Percentiles rank a stretch among this genome's conserved stretches.
phyloP scores from a whole-genome alignment of 768 basidiomycete species.

The Serendipita indica region DNA sequence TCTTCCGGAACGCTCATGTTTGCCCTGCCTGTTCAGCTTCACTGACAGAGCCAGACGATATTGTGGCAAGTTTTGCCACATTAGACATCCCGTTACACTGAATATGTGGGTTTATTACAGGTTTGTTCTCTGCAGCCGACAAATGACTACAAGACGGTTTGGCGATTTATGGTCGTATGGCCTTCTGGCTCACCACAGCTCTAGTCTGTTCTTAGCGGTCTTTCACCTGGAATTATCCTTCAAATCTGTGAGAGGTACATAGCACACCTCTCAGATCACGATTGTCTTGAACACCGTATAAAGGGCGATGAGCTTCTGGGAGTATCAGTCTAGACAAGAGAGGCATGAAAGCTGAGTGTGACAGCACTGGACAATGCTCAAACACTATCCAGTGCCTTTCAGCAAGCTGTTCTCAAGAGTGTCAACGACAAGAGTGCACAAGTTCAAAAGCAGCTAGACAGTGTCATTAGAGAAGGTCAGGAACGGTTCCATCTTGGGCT shows the following conservation, averaged over 20 bases:
- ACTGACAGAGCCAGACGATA: neutral
- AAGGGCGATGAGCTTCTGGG: slow-evolving; percentile 81
- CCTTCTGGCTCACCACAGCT: neutral
- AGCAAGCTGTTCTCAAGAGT: slow-evolving; percentile 68
- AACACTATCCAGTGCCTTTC: slow-evolving; percentile 45
- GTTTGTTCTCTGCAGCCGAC: slow-evolving; percentile 72
- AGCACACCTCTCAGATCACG: neutral
- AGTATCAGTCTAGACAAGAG: slow-evolving; percentile 80
- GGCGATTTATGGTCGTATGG: slow-evolving; percentile 12
- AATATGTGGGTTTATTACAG: slow-evolving; percentile 24
- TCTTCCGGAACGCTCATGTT: slow-evolving; percentile 60
- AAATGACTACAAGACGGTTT: slow-evolving; percentile 82
- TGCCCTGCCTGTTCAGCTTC: slow-evolving; percentile 46
- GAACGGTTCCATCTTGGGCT: neutral
- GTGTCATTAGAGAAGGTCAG: slow-evolving; percentile 69
- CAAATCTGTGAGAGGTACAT: slow-evolving; percentile 66
- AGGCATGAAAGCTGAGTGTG: slow-evolving; percentile 29
- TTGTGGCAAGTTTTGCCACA: slow-evolving; percentile 8
- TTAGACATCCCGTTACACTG: slow-evolving; percentile 19
- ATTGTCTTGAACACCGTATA: neutral
- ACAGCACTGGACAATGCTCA: slow-evolving; percentile 12
- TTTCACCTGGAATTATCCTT: slow-evolving; percentile 57
- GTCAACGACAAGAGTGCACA: slow-evolving; percentile 72
- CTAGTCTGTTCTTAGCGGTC: slow-evolving; percentile 72
- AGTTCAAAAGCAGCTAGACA: slow-evolving; percentile 72